Evolutionary conservation across 1,284 basidiomycete species (phyloP).

Genomic region (Ceratobasidium sp.): DNA sequence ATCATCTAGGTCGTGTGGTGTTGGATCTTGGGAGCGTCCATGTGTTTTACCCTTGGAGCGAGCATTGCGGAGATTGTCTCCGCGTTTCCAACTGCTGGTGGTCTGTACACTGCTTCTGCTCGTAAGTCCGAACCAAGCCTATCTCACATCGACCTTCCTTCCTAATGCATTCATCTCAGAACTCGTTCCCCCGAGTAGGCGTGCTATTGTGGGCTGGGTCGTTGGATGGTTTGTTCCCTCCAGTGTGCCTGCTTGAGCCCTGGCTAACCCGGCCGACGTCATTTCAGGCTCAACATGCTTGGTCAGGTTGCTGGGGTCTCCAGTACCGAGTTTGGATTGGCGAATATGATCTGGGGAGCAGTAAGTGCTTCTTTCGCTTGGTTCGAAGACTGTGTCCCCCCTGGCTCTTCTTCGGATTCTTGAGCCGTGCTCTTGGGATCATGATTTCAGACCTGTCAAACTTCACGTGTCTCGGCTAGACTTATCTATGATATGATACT

Average conservation of each 20-base stretch:
- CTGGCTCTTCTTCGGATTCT: neutral
- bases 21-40: slow-evolving; percentile 72
- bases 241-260: neutral
- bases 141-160: slow-evolving; percentile 71
- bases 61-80: slow-evolving; percentile 83
- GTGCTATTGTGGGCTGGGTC: slow-evolving; percentile 67
- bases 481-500: too few relatives aligned
- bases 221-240: slow-evolving; percentile 67
- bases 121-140: slow-evolving; percentile 39
- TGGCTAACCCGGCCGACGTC: slow-evolving; percentile 44
- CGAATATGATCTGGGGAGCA: slow-evolving; percentile 89
- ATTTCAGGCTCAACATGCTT: slow-evolving; percentile 77
- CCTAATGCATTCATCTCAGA: slow-evolving; percentile 57
- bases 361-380: slow-evolving; percentile 53
- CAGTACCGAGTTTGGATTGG: slow-evolving; percentile 89
- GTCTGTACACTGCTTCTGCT: slow-evolving; percentile 65
- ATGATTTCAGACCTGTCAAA: too few relatives aligned
- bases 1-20: slow-evolving; percentile 74
- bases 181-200: slow-evolving; percentile 72
- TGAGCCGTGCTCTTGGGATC: slow-evolving; percentile 39
- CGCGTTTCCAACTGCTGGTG: slow-evolving; percentile 85
- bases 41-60: slow-evolving; percentile 79
- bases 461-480: too few relatives aligned
- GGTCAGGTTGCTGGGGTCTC: slow-evolving; percentile 87
- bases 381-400: neutral